Evolutionary conservation across 176 grass and related monocot genomes (phyloP).

Genomic region (Dendrocalamus sinicus): DNA sequence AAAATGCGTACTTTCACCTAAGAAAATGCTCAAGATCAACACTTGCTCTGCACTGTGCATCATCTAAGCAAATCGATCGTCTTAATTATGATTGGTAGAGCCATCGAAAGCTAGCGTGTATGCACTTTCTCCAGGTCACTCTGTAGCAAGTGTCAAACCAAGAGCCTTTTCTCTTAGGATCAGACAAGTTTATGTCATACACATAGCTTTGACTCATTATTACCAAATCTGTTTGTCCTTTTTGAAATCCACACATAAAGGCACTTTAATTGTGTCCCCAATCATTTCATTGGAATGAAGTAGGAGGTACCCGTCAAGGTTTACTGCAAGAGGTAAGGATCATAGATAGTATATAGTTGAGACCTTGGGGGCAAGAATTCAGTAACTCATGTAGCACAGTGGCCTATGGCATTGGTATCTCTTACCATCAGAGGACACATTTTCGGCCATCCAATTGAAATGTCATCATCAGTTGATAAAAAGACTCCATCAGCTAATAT

Average conservation of each 20-base stretch:
- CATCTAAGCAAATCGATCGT: background rate
- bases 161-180: background rate
- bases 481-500: background rate
- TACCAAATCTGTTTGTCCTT: background rate
- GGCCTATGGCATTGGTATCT: background rate
- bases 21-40: background rate
- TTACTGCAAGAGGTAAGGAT: background rate
- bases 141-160: background rate
- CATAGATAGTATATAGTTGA: too few species aligned
- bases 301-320: background rate
- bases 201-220: background rate
- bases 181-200: constrained; percentile 12
- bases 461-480: background rate
- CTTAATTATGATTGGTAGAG: background rate
- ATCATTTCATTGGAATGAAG: background rate
- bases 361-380: background rate
- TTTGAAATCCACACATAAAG: background rate
- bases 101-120: background rate
- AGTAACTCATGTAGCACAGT: background rate
- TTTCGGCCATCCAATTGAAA: background rate
- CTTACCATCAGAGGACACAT: background rate
- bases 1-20: background rate
- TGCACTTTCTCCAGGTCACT: background rate
- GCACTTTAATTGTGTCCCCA: background rate
- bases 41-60: background rate